phyloP scores from a whole-genome alignment of 2,329 filamentous ascomycete genomes.

The Geosmithia morbida region DNA sequence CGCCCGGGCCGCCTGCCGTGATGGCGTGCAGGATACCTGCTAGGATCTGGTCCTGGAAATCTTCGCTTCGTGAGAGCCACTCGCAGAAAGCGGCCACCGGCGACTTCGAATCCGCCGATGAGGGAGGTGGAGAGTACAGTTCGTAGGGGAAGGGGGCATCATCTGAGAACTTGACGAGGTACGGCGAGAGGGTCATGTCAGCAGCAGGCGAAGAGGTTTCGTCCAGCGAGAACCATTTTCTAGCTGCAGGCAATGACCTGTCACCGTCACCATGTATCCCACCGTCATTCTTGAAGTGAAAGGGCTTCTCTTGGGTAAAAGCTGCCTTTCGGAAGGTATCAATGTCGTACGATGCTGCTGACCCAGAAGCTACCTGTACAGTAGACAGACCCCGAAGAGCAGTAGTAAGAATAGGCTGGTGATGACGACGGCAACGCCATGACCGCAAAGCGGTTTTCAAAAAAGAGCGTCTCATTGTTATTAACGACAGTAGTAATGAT shows the following conservation, averaged over 20 bases:
- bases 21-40: constrained; percentile 14
- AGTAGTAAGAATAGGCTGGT: background rate
- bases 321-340: constrained; percentile 35
- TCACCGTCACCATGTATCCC: constrained; percentile 16
- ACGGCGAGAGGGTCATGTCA: background rate
- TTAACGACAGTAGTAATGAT: background rate
- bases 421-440: background rate
- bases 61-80: constrained; percentile 11
- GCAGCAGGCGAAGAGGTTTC: background rate
- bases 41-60: constrained; percentile 14
- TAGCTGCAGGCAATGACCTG: constrained; percentile 30
- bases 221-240: constrained; percentile 40
- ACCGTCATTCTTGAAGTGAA: constrained; percentile 28
- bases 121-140: constrained; percentile 8
- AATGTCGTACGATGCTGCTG: constrained; percentile 10
- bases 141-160: background rate
- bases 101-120: background rate
- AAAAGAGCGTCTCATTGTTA: background rate
- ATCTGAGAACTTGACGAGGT: background rate
- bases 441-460: background rate
- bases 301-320: constrained; percentile 35
- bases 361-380: background rate
- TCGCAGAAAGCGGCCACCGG: constrained; percentile 11
- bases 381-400: background rate
- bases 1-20: constrained; percentile 4